Base-by-base conservation (phyloP, 345 rosid species). In the Ceriops zippeliana region DNA sequence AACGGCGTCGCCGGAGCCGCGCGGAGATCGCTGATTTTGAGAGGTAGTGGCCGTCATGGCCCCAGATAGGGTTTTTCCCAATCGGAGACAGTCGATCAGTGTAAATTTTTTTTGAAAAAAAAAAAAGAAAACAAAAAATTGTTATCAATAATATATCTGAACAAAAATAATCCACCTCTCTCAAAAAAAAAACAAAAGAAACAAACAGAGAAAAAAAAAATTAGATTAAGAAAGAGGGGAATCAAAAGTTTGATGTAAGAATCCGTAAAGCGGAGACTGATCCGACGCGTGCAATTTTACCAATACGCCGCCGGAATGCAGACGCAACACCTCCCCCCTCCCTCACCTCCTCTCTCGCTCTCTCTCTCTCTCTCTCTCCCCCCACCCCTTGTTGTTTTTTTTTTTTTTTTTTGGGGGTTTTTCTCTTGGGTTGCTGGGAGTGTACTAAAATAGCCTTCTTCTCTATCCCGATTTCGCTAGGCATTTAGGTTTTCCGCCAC, bases 21-120 rank as follows among this genome's bases (percentile, higher is more conserved):
- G 70, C 19, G 78, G 70, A 21, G 78, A 68, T 46, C 72, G 83
- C 51, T 75, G 83, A 69, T 42, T 74, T 42, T 86, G 69, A 8
- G 84, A 73, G 6, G 91, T 78, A 75, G 80, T 83, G 6, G 83
- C 85, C 46, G 84, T 79, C 79, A 71, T 73, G 60, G 82, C 80
- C 87, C 82, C 87, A 61, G 35, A 52, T 73, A 73, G 80, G 77
- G 77, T 68, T 79, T 73, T 38, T 42, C 5, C 46, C 49, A 13
- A 42, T 42, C 49, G 49, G 4, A 42, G 49, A 11, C 19, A 42
- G 17, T 3, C 17, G 49, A 42, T 42, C 49, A 42, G 49, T 42
- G 49, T 42, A 42, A 42, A 42, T 42, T 52, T 24, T 24, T 24
- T 24, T 24, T 24, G 1, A 0, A 24, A 1, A 24, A 24, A 61